Evolutionary conservation across 495 filamentous ascomycete genomes (phyloP), one percentile per base, ranked within the genome.

Genomic region (Rostrohypoxylon terebratum): DNA sequence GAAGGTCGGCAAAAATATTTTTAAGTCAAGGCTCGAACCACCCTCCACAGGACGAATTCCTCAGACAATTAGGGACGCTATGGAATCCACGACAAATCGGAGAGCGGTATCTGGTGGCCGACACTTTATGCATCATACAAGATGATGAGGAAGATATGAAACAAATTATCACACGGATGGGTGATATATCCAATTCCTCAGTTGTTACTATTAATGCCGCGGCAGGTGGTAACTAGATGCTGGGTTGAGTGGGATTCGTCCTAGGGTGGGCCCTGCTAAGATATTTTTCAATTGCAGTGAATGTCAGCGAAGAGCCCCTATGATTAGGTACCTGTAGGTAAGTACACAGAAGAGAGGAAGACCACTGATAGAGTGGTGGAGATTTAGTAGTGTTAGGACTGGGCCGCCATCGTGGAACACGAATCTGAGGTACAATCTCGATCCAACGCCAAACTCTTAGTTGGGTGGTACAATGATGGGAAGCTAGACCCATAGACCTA

Each of bases 201-300:
- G 5, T 14, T 16, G 38, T 66, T 2, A 66, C 63, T 4, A 48
- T 66, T 6, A 58, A 58, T 18, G 63, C 51, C 6, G 63, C 63
- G 13, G 50, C 50, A 1, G 62, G 62, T 6, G 23, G 10, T 18
- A 34, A 45, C 25, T 51, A 11, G 25, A 48, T 28, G 51, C 36
- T 16, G 38, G 50, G n/a, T 47, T 66, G 11, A 33, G 23, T 8
- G 63, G 63, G 4, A 21, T 58, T 18, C 33, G 36, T 40, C 28
- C 44, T 13, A 42, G 59, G 4, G 34, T 21, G 21, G 34, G 50
- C 1, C 34, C 62, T 16, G 25, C 55, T n/a, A 42, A 14, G 58
- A 64, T 76, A 31, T 34, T 65, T n/a, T 76, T 74, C 40, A 71
- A 58, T 20, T 76, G 74, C 51, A 42, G 28, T 25, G 59, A 62